phyloP scores from a whole-genome alignment of 2,329 filamentous ascomycete species.

The Tolypocladium pustulatum region DNA sequence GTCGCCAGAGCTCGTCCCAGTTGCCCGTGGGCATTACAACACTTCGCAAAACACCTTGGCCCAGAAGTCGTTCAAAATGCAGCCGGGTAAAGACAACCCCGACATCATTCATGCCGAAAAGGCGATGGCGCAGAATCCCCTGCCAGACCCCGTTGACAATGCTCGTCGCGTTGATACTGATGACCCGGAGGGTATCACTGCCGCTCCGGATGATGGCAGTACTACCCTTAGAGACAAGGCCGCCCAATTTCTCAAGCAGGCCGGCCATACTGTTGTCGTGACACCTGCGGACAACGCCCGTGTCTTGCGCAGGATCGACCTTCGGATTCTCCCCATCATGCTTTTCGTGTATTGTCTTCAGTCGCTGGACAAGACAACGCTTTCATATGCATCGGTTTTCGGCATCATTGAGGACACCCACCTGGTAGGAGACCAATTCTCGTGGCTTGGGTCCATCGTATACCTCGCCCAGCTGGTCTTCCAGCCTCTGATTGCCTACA shows the following conservation, averaged over 20 bases:
- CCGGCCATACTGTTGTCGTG: conserved; percentile 19
- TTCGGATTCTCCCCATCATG: conserved; percentile 32
- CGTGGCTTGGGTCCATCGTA: conserved; percentile 51
- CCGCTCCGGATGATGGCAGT: conserved; percentile 16
- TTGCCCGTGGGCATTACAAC: not conserved
- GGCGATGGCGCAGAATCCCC: not conserved
- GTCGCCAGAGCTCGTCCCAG: not conserved
- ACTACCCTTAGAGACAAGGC: not conserved
- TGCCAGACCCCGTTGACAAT: not conserved
- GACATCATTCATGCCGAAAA: conserved; percentile 3
- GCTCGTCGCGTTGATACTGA: not conserved
- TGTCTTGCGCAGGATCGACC: conserved; percentile 27
- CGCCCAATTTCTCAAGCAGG: conserved; percentile 23
- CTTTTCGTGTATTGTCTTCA: conserved; percentile 54
- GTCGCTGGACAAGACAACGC: conserved; percentile 50
- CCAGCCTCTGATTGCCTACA: conserved; percentile 43
- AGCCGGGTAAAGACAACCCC: conserved; percentile 1
- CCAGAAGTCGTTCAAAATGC: not conserved
- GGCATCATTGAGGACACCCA: conserved; percentile 48
- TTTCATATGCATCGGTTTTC: conserved; percentile 53
- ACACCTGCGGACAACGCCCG: conserved; percentile 22
- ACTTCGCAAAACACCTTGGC: not conserved
- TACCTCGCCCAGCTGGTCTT: conserved; percentile 49
- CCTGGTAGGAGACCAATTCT: conserved; percentile 45
- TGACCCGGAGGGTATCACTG: not conserved